A percentile compares a stretch with the other conserved stretches of the same genome.
Evolutionary conservation across 179 eudicot species (phyloP).

Genomic region (Beta lomatogona): DNA sequence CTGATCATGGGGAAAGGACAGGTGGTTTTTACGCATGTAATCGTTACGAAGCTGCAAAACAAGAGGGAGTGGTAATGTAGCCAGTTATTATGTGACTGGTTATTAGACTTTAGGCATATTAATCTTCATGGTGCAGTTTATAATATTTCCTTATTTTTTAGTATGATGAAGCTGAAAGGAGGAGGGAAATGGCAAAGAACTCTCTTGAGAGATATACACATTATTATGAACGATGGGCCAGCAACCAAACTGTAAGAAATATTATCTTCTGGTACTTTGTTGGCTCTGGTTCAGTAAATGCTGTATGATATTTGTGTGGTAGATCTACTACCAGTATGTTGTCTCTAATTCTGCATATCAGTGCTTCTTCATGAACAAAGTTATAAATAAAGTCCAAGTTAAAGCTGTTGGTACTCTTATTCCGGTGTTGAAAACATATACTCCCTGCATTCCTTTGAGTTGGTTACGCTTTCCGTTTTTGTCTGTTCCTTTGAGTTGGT

Average conservation of each 20-base stretch:
- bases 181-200: constrained; percentile 80
- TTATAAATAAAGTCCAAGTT: background rate
- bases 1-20: constrained; percentile 75
- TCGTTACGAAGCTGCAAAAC: constrained; percentile 72
- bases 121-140: background rate
- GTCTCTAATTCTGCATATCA: background rate
- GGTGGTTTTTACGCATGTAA: constrained; percentile 91
- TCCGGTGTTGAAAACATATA: background rate
- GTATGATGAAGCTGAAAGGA: constrained; percentile 63
- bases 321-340: background rate
- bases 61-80: constrained; percentile 61
- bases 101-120: background rate
- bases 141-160: constrained; percentile 22
- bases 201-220: constrained; percentile 77
- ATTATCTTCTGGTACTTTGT: background rate
- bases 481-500: too few species aligned
- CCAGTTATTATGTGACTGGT: background rate
- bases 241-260: constrained; percentile 62
- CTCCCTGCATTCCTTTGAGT: too few species aligned
- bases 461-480: too few species aligned
- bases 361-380: background rate
- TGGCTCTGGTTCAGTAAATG: background rate
- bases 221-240: constrained; percentile 86
- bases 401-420: background rate
- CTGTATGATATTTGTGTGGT: background rate